These are phyloP conservation scores for Volvariella surrecta DNA, from an alignment of 1,284 basidiomycete species.

Conservation along the genomic window DNA sequence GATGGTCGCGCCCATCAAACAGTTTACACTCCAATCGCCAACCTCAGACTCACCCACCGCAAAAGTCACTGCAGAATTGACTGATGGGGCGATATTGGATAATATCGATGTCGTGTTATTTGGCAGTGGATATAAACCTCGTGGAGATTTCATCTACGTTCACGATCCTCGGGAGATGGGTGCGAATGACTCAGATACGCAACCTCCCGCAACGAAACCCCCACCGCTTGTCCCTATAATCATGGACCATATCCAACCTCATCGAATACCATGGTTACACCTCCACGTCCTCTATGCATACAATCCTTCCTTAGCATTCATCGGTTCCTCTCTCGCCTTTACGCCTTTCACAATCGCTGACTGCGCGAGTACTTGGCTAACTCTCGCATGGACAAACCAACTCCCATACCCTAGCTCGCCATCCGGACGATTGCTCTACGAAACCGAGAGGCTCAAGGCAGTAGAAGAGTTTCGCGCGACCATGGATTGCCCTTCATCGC, in stretches of 20 bases:
- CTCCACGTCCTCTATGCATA: constrained; percentile 34
- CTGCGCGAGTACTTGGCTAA: constrained; percentile 33
- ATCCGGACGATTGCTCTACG: constrained; percentile 24
- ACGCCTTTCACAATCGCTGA: constrained; percentile 37
- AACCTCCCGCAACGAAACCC: not conserved
- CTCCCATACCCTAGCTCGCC: constrained; percentile 21
- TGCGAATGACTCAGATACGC: not conserved
- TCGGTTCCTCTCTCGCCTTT: constrained; percentile 28
- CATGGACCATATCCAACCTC: constrained; percentile 17
- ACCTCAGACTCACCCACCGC: constrained; percentile 3
- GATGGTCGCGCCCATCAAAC: constrained; percentile 29
- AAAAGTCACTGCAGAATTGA: constrained; percentile 24
- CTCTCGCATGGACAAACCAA: constrained; percentile 25
- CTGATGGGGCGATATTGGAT: constrained; percentile 25
- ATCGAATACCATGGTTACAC: constrained; percentile 32
- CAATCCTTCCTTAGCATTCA: constrained; percentile 35
- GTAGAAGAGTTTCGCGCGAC: constrained; percentile 18
- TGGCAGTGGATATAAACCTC: constrained; percentile 35
- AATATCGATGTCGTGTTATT: constrained; percentile 33
- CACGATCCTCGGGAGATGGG: constrained; percentile 15
- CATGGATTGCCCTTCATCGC: constrained; percentile 26
- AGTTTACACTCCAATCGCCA: constrained; percentile 17
- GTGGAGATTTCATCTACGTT: constrained; percentile 33
- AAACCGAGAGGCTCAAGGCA: constrained; percentile 20
- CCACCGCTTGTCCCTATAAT: constrained; percentile 15